Percentiles rank a stretch among this genome's conserved stretches.
Evolutionary conservation across 139 green algal genomes (phyloP).

Genomic region (Gonium pectorale): DNA sequence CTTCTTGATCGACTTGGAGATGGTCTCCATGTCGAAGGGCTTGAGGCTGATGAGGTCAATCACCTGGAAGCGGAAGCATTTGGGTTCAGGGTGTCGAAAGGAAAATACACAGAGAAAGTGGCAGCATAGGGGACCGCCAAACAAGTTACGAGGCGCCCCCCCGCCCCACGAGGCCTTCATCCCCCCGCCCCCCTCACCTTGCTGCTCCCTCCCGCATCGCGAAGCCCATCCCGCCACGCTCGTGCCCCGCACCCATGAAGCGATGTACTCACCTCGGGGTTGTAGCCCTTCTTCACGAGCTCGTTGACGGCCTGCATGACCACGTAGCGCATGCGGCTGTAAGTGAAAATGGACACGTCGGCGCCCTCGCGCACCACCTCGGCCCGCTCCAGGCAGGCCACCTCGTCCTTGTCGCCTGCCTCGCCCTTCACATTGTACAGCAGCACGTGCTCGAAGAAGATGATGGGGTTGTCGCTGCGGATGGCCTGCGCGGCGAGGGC

Average conservation of each 20-base stretch:
- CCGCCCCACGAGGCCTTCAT: too few relatives aligned
- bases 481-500: constrained; percentile 66
- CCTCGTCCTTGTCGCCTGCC: constrained; percentile 29
- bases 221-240: too few relatives aligned
- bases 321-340: constrained; percentile 95
- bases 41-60: constrained; percentile 98
- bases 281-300: constrained; percentile 86
- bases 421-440: constrained; percentile 95
- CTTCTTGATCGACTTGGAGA: constrained; percentile 90
- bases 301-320: constrained; percentile 82
- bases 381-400: constrained; percentile 55
- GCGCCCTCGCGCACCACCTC: constrained; percentile 85
- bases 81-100: too few relatives aligned
- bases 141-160: too few relatives aligned
- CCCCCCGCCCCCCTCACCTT: too few relatives aligned
- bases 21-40: constrained; percentile 97
- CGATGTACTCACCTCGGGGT: constrained; percentile 79
- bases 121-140: too few relatives aligned
- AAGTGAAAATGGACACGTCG: constrained; percentile 95
- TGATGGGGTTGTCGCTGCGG: constrained; percentile 86
- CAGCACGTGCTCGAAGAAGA: constrained; percentile 98
- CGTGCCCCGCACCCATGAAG: too few relatives aligned
- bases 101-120: too few relatives aligned
- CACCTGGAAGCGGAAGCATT: too few relatives aligned
- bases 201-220: too few relatives aligned